phyloP scores from a whole-genome alignment of 169 alveolate species.

The Eimeria zaria region DNA sequence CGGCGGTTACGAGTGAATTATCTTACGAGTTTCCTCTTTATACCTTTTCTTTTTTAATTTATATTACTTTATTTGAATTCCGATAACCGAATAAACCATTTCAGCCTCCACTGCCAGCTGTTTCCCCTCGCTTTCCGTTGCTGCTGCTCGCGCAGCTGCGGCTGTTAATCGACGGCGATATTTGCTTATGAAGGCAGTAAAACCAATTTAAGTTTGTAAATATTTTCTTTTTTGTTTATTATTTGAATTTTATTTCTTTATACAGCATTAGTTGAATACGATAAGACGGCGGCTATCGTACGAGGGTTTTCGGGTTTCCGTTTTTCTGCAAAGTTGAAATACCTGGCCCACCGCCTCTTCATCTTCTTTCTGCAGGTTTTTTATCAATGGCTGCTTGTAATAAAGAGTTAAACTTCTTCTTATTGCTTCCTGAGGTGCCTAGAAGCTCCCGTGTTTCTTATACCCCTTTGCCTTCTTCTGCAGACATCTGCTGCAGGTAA shows the following conservation, averaged over 20 bases:
- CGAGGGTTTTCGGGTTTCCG: not conserved
- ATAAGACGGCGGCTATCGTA: not conserved
- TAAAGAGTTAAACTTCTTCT: too few relatives aligned
- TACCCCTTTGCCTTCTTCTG: not conserved
- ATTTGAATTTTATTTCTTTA: not conserved
- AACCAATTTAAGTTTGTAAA: not conserved
- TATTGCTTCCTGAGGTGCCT: not conserved
- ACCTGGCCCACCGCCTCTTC: not conserved
- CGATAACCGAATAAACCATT: not conserved
- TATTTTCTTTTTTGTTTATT: not conserved
- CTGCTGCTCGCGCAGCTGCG: not conserved
- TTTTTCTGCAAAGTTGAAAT: not conserved
- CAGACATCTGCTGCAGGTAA: not conserved
- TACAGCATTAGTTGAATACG: not conserved
- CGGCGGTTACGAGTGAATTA: not conserved
- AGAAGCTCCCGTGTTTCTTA: not conserved
- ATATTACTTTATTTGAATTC: too few relatives aligned
- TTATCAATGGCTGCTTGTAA: not conserved
- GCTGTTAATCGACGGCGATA: conserved; percentile 1
- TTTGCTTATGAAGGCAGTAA: not conserved
- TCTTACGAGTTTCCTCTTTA: not conserved
- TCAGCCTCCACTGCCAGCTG: not conserved
- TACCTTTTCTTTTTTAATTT: not conserved
- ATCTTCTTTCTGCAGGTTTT: not conserved
- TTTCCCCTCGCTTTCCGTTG: not conserved